Evolutionary conservation across 331 rosid species (phyloP).

Genomic region (Spiraea crenata): DNA sequence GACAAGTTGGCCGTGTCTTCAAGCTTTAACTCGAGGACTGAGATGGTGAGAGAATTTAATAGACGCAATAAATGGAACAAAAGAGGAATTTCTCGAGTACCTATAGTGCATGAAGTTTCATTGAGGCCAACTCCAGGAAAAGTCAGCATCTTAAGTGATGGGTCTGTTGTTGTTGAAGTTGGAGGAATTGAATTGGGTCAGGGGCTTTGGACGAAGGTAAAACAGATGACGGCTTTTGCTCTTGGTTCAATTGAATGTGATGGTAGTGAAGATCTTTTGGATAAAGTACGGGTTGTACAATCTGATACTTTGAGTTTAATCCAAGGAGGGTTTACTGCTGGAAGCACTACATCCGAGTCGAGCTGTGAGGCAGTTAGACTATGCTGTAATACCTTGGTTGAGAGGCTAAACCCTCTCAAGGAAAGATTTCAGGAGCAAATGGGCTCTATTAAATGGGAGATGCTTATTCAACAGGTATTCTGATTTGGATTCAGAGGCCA

Average conservation of each 20-base stretch:
- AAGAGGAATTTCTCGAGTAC: conserved; percentile 82
- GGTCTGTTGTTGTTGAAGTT: conserved; percentile 79
- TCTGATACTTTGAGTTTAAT: conserved; percentile 69
- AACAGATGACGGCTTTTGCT: conserved; percentile 79
- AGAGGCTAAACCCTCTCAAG: conserved; percentile 65
- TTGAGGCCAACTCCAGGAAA: conserved; percentile 77
- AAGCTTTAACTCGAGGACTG: conserved; percentile 47
- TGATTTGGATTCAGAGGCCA: conserved; percentile 2
- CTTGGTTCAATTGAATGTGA: conserved; percentile 59
- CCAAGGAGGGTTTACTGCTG: conserved; percentile 89
- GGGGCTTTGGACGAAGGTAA: conserved; percentile 98
- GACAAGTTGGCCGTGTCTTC: conserved; percentile 60
- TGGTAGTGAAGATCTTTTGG: conserved; percentile 41
- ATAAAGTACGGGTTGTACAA: conserved; percentile 74
- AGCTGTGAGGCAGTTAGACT: conserved; percentile 86
- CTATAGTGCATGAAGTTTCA: conserved; percentile 41
- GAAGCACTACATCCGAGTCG: conserved; percentile 94
- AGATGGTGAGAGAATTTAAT: conserved; percentile 61
- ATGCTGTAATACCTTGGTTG: conserved; percentile 73
- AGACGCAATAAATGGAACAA: conserved; percentile 63
- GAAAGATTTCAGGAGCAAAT: conserved; percentile 50
- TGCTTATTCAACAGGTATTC: conserved; percentile 70
- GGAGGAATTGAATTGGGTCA: conserved; percentile 94
- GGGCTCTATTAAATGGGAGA: conserved; percentile 70
- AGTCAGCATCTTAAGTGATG: conserved; percentile 71